Percentiles rank a stretch among this genome's conserved stretches.
These are phyloP conservation scores for Pholiota conissans DNA, from an alignment of 768 basidiomycete genomes.

Conservation along the genomic window DNA sequence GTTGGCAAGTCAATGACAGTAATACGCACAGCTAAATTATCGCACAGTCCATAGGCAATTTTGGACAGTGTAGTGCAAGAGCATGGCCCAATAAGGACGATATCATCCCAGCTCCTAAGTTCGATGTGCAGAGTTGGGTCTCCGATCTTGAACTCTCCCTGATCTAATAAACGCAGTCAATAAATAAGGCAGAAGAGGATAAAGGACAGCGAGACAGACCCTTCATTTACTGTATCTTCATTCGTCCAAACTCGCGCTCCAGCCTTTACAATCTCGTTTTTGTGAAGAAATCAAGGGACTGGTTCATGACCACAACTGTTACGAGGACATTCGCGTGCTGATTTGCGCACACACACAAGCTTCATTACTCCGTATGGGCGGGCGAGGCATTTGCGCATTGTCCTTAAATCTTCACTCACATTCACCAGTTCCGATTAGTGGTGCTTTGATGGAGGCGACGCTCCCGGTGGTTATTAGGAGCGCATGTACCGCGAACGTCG, in stretches of 20 bases:
- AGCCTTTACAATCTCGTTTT: conserved; percentile 43
- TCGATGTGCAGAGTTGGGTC: conserved; percentile 97
- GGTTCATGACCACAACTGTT: conserved; percentile 80
- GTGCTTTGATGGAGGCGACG: conserved; percentile 92
- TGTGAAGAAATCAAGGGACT: conserved; percentile 78
- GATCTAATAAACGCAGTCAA: not conserved
- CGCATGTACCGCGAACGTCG: conserved; percentile 59
- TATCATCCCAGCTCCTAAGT: conserved; percentile 90
- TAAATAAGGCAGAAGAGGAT: conserved; percentile 24
- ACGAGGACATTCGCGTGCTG: conserved; percentile 78
- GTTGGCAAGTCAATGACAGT: not conserved
- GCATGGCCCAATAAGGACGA: conserved; percentile 93
- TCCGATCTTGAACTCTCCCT: conserved; percentile 77
- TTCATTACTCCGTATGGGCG: not conserved
- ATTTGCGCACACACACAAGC: not conserved
- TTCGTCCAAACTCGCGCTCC: conserved; percentile 84
- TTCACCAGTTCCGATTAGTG: conserved; percentile 82
- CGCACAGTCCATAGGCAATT: conserved; percentile 85
- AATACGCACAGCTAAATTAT: conserved; percentile 76
- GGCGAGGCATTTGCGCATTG: not conserved
- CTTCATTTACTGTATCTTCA: conserved; percentile 92
- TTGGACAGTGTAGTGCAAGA: conserved; percentile 97
- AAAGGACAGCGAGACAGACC: too few relatives aligned
- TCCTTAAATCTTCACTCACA: conserved; percentile 30
- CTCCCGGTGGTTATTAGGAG: conserved; percentile 90